Base-by-base conservation (phyloP, 495 filamentous ascomycete species). In the Aspergillus diversus region DNA sequence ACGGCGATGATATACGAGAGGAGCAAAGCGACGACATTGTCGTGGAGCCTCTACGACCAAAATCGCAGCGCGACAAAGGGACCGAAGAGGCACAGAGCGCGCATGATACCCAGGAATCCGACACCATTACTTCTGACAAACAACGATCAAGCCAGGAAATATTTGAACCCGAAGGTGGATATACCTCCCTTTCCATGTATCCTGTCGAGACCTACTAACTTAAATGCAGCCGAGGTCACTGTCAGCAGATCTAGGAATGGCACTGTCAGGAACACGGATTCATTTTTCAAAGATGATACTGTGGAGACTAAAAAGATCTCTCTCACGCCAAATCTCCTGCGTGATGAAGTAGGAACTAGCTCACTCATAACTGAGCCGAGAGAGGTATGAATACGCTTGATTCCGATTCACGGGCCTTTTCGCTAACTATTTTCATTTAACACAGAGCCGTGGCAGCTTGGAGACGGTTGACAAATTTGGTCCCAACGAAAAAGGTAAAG, bases 231-330 rank as follows among this genome's bases (percentile, higher is more conserved):
- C 54, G 89, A 91, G 63, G 78, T 74, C 15, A 86, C 77, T 33
- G 79, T 84, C 35, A 86, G 81, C 75, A 88, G 88, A 66, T 92
- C 92, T 34, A 87, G 90, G 66, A 93, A 93, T 71, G 92, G 92
- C 33, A 93, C 89, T 47, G 81, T 96, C 21, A 85, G 93, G 60
- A 93, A 93, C 70, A 92, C 91, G 12, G 93, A 97, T 71, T 96
- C 92, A 12, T 97, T 99, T 81, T 97, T 97, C 83, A 96, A 93
- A 74, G 95, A 98, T 63, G 95, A 99, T 66, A 91, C 87, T 33
- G 88, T 90, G 39, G 96, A 97, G 71, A 97, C 95, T 1, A 91
- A 94, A 75, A 99, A 99, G 80, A 97, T 99, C 63, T 96, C 93
- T 3, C 82, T 99, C 34, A 99, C 95, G 0, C 95, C 95, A 12